Evolutionary conservation across 106 monocot species (phyloP).

Genomic region (Apostasia ramifera): DNA sequence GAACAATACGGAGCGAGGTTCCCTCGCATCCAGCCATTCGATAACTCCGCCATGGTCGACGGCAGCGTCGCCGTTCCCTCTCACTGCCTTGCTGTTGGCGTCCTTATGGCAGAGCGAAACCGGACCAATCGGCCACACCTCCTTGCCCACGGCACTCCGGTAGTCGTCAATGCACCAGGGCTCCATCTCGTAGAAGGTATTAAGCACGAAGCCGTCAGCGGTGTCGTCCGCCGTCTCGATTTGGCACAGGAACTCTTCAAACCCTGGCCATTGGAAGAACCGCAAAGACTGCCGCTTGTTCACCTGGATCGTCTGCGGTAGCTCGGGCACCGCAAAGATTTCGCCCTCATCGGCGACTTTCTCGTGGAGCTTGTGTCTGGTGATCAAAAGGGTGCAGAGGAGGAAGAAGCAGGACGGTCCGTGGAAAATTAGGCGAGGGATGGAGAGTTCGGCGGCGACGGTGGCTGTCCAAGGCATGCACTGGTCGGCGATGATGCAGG

Average conservation of each 20-base stretch:
- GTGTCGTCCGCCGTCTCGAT: conserved; percentile 6
- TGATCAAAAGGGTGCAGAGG: too few species aligned
- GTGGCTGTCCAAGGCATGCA: too few species aligned
- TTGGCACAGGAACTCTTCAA: background rate
- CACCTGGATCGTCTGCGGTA: conserved; percentile 9
- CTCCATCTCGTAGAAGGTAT: conserved; percentile 37
- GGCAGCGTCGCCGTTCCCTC: conserved; percentile 17
- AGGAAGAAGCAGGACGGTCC: too few species aligned
- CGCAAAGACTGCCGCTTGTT: background rate
- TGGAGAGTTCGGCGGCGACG: too few species aligned
- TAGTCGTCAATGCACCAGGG: conserved; percentile 14
- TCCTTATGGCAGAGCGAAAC: conserved; percentile 15
- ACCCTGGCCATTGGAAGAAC: background rate
- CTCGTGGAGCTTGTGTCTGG: too few species aligned
- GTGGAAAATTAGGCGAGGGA: too few species aligned
- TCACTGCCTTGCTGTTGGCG: conserved; percentile 7
- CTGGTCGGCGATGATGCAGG: too few species aligned
- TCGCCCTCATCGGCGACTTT: conserved; percentile 5
- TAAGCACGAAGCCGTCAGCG: conserved; percentile 16
- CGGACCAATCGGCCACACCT: conserved; percentile 39
- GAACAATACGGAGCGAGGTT: background rate
- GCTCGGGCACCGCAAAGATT: conserved; percentile 2
- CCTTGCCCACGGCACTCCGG: conserved; percentile 7
- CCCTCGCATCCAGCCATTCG: conserved; percentile 1
- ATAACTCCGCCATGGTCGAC: conserved; percentile 3